Evolutionary conservation across 805 yeast species (phyloP).

Genomic region (Saccharomycopsis fodiens): DNA sequence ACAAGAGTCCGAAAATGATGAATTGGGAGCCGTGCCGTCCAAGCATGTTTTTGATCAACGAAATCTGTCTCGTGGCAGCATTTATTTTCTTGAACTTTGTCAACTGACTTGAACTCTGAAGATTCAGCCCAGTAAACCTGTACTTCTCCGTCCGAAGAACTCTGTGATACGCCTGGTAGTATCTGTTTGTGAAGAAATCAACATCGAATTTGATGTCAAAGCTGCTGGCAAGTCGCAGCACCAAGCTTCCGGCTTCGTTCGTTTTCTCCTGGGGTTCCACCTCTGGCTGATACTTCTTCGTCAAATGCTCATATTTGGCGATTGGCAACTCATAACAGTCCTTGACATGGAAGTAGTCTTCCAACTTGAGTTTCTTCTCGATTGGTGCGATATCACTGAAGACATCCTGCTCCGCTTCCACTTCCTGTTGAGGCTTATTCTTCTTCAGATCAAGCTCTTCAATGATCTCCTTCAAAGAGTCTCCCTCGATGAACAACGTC

Average conservation of each 20-base stretch:
- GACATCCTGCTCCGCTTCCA: conserved; percentile 6
- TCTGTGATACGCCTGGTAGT: conserved; percentile 59
- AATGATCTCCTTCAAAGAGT: conserved; percentile 55
- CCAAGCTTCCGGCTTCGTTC: conserved; percentile 9
- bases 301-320: conserved; percentile 50
- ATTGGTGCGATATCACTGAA: conserved; percentile 1
- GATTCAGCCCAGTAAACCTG: conserved; percentile 37
- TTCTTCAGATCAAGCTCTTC: conserved; percentile 41
- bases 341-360: conserved; percentile 30
- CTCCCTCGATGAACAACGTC: conserved; percentile 79
- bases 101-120: conserved; percentile 9
- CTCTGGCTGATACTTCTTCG: conserved; percentile 49
- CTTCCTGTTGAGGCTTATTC: conserved; percentile 23
- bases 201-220: conserved; percentile 27
- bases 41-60: conserved; percentile 72
- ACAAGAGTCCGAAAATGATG: conserved; percentile 68
- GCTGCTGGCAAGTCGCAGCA: conserved; percentile 11
- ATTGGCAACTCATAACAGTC: conserved; percentile 59
- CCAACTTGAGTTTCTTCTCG: conserved; percentile 8
- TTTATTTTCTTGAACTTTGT: conserved; percentile 21
- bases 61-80: conserved; percentile 33
- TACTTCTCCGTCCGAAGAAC: conserved; percentile 57
- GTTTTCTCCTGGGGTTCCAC: conserved; percentile 8
- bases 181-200: conserved; percentile 45
- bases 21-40: conserved; percentile 80